A percentile compares a stretch with the other conserved stretches of the same genome.
phyloP scores from a whole-genome alignment of 768 basidiomycete genomes.

The Termitomyces sp. region DNA sequence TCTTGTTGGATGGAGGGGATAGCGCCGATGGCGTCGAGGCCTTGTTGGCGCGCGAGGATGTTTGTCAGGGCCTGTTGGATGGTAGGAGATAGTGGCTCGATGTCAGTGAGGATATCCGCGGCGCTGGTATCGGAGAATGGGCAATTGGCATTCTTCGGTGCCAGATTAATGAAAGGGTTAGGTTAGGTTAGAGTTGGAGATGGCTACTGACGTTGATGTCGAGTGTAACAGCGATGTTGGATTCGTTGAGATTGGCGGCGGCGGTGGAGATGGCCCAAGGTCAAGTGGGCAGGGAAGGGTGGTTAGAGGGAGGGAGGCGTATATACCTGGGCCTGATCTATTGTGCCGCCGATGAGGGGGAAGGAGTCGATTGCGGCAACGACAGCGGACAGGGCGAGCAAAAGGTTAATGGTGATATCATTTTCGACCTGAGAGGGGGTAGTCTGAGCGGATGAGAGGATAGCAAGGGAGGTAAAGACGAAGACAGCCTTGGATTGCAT shows the following conservation, averaged over 20 bases:
- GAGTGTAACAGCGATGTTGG: constrained; percentile 10
- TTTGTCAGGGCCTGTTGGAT: too few relatives aligned
- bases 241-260: constrained; percentile 14
- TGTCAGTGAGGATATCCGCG: too few relatives aligned
- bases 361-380: constrained; percentile 24
- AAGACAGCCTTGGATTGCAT: constrained; percentile 11
- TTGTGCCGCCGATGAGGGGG: constrained; percentile 20
- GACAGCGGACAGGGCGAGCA: constrained; percentile 20
- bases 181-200: too few relatives aligned
- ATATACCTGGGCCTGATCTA: constrained; percentile 22
- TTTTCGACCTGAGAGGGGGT: constrained; percentile 17
- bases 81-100: too few relatives aligned
- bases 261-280: constrained; percentile 23
- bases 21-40: too few relatives aligned
- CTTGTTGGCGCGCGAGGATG: too few relatives aligned
- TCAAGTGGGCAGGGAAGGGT: not conserved
- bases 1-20: too few relatives aligned
- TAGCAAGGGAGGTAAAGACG: constrained; percentile 18
- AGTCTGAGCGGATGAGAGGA: constrained; percentile 15
- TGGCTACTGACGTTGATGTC: constrained; percentile 25
- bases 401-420: constrained; percentile 22
- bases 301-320: not conserved
- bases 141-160: too few relatives aligned
- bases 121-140: too few relatives aligned
- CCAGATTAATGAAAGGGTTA: too few relatives aligned